Evolutionary conservation across 306 rosid species (phyloP).

Genomic region (Dalbergia cultrata): DNA sequence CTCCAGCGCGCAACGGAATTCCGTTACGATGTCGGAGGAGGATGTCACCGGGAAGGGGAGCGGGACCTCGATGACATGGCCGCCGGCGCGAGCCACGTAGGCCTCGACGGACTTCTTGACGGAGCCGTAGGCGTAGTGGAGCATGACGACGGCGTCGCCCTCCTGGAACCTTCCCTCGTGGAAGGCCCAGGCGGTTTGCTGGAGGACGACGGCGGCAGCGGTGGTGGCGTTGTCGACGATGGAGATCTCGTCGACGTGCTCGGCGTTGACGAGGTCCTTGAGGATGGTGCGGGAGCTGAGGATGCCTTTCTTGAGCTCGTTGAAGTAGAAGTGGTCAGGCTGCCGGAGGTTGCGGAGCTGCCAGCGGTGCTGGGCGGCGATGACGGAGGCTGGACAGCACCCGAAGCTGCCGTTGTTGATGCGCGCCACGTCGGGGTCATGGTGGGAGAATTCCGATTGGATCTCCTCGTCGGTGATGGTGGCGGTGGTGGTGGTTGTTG

Average conservation of each 20-base stretch:
- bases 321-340: slow-evolving; percentile 78
- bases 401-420: slow-evolving; percentile 75
- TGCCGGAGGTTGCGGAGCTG: slow-evolving; percentile 69
- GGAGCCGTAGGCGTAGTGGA: slow-evolving; percentile 81
- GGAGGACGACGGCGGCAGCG: slow-evolving; percentile 83
- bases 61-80: slow-evolving; percentile 71
- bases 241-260: slow-evolving; percentile 74
- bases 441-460: slow-evolving; percentile 71
- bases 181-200: slow-evolving; percentile 74
- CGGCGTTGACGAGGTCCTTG: slow-evolving; percentile 68
- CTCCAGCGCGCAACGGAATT: slow-evolving; percentile 70
- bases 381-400: slow-evolving; percentile 69
- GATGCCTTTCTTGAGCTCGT: slow-evolving; percentile 63
- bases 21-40: slow-evolving; percentile 63
- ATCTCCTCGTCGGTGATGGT: slow-evolving; percentile 63
- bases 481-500: slow-evolving; percentile 26
- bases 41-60: slow-evolving; percentile 75
- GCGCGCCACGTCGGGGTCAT: slow-evolving; percentile 67
- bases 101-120: slow-evolving; percentile 87
- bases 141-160: slow-evolving; percentile 80
- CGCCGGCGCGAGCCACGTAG: slow-evolving; percentile 77
- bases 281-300: slow-evolving; percentile 59
- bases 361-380: slow-evolving; percentile 64
- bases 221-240: slow-evolving; percentile 90
- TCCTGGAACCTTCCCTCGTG: slow-evolving; percentile 61